Percentiles rank a stretch among this genome's conserved stretches.
Conservation (phyloP, 345 rosid genomes). For the Odontarrhena argentea region DNA sequence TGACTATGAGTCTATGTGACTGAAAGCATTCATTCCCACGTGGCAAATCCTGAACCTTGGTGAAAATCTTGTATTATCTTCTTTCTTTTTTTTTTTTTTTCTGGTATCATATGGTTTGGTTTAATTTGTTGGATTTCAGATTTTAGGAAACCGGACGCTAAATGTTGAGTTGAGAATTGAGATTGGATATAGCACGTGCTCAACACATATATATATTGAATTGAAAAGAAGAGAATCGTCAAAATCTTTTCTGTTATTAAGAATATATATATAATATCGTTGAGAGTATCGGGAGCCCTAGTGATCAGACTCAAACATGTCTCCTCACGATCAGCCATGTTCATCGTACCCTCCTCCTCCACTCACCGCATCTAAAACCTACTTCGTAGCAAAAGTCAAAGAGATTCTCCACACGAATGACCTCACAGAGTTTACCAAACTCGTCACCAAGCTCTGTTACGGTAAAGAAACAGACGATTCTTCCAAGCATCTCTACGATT, state of each 20-base stretch:
- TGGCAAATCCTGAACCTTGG: conserved; percentile 25
- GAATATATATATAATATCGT: too few species aligned
- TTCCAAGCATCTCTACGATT: conserved; percentile 4
- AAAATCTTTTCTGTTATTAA: too few species aligned
- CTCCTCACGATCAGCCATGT: not conserved
- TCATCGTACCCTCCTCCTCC: conserved; percentile 33
- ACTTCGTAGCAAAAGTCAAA: not conserved
- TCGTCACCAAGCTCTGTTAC: conserved; percentile 28
- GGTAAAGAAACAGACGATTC: conserved; percentile 25
- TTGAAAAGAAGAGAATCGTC: too few species aligned
- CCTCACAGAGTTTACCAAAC: not conserved
- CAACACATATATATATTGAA: too few species aligned
- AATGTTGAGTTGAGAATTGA: too few species aligned
- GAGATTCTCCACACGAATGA: conserved; percentile 25
- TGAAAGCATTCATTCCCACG: conserved; percentile 2
- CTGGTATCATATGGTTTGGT: too few species aligned
- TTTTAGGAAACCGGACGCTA: too few species aligned
- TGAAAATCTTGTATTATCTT: conserved; percentile 10
- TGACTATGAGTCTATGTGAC: too few species aligned
- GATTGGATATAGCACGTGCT: too few species aligned
- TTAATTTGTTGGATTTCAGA: too few species aligned
- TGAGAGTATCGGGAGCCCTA: not conserved
- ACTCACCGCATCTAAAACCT: not conserved
- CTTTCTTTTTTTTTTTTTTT: not conserved
- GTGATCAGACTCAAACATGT: conserved; percentile 5